Percentiles rank a stretch among this genome's conserved stretches.
Conservation (phyloP, 768 basidiomycete species). For the Podaxis sp. region DNA sequence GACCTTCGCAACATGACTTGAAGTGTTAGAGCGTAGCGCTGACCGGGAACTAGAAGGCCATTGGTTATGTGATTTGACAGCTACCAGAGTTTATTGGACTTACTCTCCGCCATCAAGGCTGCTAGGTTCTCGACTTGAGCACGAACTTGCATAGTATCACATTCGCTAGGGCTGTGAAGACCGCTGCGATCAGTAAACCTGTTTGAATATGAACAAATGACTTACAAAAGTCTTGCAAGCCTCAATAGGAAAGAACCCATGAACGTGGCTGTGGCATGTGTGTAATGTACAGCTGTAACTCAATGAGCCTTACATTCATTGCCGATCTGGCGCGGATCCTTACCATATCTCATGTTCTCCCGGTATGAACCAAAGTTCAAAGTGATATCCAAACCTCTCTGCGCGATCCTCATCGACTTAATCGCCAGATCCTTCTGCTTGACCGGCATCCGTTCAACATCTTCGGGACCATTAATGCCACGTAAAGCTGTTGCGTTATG, state of each 20-base stretch:
- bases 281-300: conserved; percentile 76
- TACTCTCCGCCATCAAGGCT: conserved; percentile 76
- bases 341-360: conserved; percentile 91
- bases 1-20: conserved; percentile 86
- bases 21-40: conserved; percentile 87
- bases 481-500: conserved; percentile 82
- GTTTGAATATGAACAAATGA: not conserved
- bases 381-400: conserved; percentile 80
- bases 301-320: conserved; percentile 11
- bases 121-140: conserved; percentile 78
- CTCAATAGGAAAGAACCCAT: conserved; percentile 88
- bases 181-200: not conserved
- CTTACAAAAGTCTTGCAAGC: conserved; percentile 81
- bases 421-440: conserved; percentile 80
- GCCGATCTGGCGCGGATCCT: conserved; percentile 20
- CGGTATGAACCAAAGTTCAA: conserved; percentile 82
- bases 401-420: conserved; percentile 80
- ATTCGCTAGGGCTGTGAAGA: conserved; percentile 72
- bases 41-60: conserved; percentile 74
- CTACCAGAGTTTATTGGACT: conserved; percentile 23
- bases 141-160: conserved; percentile 73
- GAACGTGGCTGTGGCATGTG: conserved; percentile 93
- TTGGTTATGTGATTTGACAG: not conserved
- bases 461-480: conserved; percentile 83
- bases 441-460: conserved; percentile 80